Evolutionary conservation across 371 early-diverging fungal genomes (phyloP).

Genomic region (Rhizopus microsporus): DNA sequence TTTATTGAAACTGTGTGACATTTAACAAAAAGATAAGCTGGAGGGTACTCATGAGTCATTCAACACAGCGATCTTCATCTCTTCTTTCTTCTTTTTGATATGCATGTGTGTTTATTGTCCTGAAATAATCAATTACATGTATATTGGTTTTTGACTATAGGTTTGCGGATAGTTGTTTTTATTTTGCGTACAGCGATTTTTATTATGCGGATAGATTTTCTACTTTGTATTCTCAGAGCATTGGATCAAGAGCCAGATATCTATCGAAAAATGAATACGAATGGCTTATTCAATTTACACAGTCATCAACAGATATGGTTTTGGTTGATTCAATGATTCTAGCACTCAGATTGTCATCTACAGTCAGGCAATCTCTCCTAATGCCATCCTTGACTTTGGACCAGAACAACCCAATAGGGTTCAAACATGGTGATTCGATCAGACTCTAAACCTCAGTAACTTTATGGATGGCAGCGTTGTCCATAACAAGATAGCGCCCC

Average conservation of each 20-base stretch:
- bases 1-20: no score
- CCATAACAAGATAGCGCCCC: constrained; percentile 10
- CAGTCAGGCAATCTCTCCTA: constrained; percentile 19
- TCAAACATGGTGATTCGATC: constrained; percentile 17
- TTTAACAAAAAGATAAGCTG: no score
- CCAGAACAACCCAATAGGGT: constrained; percentile 16
- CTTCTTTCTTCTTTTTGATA: no score
- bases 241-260: constrained; percentile 15
- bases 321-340: constrained; percentile 22
- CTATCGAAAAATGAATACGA: constrained; percentile 23
- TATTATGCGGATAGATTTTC: not conserved
- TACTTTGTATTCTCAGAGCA: constrained; percentile 2
- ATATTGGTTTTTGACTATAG: no score
- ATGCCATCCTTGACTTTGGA: constrained; percentile 17
- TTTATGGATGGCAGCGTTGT: constrained; percentile 19
- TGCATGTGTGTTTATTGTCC: no score
- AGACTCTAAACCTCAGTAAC: constrained; percentile 6
- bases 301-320: constrained; percentile 9
- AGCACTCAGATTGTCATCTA: constrained; percentile 12
- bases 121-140: no score
- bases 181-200: constrained; percentile 1
- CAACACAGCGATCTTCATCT: no score
- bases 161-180: no score
- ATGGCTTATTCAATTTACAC: constrained; percentile 18
- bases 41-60: no score